A percentile compares a stretch with the other conserved stretches of the same genome.
Evolutionary conservation across 2,329 filamentous ascomycete species (phyloP).

Genomic region (Penicillium sp.): DNA sequence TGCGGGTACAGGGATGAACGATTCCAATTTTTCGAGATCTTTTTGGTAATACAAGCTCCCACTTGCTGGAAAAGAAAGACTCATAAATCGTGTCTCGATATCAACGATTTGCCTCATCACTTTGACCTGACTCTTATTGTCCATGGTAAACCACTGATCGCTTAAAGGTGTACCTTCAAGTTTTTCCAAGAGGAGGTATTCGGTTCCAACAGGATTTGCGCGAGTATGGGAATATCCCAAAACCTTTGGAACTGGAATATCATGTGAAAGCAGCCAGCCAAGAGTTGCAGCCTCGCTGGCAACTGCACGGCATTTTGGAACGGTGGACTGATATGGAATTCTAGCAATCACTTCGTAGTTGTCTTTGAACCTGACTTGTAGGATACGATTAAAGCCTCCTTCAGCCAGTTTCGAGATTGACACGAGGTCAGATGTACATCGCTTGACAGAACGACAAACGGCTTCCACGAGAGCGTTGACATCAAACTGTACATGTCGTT

Average conservation of each 20-base stretch:
- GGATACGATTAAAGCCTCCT: constrained; percentile 35
- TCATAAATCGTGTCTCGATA: constrained; percentile 21
- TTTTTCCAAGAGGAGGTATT: constrained; percentile 38
- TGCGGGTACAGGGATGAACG: constrained; percentile 11
- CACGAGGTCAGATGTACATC: constrained; percentile 2
- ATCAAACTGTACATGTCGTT: constrained; percentile 8
- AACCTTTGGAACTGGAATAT: constrained; percentile 36
- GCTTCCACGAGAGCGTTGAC: constrained; percentile 11
- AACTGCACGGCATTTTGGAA: constrained; percentile 26
- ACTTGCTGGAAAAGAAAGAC: constrained; percentile 21
- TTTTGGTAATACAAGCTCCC: constrained; percentile 26
- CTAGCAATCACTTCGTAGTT: constrained; percentile 27
- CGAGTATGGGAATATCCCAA: constrained; percentile 30
- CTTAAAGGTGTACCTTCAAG: constrained; percentile 29
- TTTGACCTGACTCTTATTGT: constrained; percentile 20
- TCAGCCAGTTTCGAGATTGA: constrained; percentile 31
- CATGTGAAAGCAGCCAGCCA: constrained; percentile 27
- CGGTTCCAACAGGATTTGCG: constrained; percentile 34
- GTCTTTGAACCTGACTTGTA: constrained; percentile 30
- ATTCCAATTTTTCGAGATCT: constrained; percentile 16
- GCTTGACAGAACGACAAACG: background rate
- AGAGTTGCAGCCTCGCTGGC: constrained; percentile 40
- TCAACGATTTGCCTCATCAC: constrained; percentile 24
- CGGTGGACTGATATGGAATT: constrained; percentile 30
- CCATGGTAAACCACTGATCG: constrained; percentile 28